These are phyloP conservation scores for Orbilia javanica DNA, from an alignment of 2,329 filamentous ascomycete genomes.

Conservation along the genomic window DNA sequence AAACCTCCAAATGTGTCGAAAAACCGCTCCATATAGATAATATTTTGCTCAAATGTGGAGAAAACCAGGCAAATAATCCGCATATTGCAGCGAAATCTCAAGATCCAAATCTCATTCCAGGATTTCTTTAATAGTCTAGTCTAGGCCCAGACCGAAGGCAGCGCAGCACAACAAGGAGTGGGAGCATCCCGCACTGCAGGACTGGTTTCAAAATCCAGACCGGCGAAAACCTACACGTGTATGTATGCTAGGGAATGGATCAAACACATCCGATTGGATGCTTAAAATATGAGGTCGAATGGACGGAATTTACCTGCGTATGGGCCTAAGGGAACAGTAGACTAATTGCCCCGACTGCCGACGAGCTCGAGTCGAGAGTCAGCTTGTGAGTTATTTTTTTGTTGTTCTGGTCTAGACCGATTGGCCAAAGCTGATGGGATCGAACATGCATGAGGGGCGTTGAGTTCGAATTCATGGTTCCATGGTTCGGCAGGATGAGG, in stretches of 20 bases:
- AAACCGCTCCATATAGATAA: conserved; percentile 8
- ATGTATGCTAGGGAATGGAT: conserved; percentile 20
- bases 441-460: background rate
- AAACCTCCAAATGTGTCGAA: conserved; percentile 19
- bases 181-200: background rate
- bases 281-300: background rate
- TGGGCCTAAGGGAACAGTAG: background rate
- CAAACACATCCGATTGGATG: conserved; percentile 37
- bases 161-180: conserved; percentile 1
- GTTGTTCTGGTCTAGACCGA: conserved; percentile 23
- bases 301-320: conserved; percentile 9
- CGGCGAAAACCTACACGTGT: background rate
- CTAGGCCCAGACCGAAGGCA: background rate
- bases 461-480: background rate
- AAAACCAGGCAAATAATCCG: background rate
- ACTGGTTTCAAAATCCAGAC: background rate
- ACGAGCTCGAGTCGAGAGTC: background rate
- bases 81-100: conserved; percentile 9
- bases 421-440: background rate
- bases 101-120: conserved; percentile 20
- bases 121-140: background rate
- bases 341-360: background rate
- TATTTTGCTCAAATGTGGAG: conserved; percentile 3
- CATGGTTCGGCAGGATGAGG: conserved; percentile 1
- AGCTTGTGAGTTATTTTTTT: background rate